Evolutionary conservation across 1,284 basidiomycete species (phyloP), one percentile per base, ranked within the genome.

Genomic region (Heterobasidion annosum): DNA sequence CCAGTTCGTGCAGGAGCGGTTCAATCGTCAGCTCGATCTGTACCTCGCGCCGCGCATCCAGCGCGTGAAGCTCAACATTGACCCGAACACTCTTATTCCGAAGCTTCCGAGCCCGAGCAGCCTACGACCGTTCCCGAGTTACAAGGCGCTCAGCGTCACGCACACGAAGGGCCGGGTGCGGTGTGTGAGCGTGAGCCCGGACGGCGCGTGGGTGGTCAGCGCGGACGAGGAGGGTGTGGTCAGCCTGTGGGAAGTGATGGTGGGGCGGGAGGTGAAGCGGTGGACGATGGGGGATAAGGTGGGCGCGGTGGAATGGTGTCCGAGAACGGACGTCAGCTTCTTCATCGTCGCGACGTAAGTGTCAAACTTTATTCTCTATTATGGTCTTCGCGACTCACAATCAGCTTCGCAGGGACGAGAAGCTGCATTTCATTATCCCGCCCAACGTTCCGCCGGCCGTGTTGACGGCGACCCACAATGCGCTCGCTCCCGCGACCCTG

Each of bases 31-130:
- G 69, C 80, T 99, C 40, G 97, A 99, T 71, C 77, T 99, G 44
- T 99, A 99, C 70, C 83, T 99, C 49, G 97, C 97, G 6, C 97
- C 97, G 42, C 83, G 97, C 51, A 85, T 98, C 62, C 88, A 94
- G 61, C 76, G 88, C 56, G 84, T 81, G 60, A 93, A 91, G 69
- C 81, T 98, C 49, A 91, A 91, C 65, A 91, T 95, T 57, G 91
- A 97, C 66, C 93, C 97, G 0, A 85, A 89, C 61, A 88, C 86
- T 56, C 77, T 99, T 32, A 86, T 99, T 51, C 97, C 97, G 44
- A 95, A 98, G 71, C 76, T 99, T n/a, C 97, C 97, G 0, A 90
- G 88, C 60, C 95, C 96, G 15, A 88, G 77, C 64, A 96, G 93
- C 65, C 75, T 99, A 53, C 85, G 88, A 56, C 97, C 97, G 1